Percentiles rank a stretch among this genome's conserved stretches.
phyloP scores from a whole-genome alignment of 371 early-diverging fungal genomes.

The Syncephalastrum sp. region DNA sequence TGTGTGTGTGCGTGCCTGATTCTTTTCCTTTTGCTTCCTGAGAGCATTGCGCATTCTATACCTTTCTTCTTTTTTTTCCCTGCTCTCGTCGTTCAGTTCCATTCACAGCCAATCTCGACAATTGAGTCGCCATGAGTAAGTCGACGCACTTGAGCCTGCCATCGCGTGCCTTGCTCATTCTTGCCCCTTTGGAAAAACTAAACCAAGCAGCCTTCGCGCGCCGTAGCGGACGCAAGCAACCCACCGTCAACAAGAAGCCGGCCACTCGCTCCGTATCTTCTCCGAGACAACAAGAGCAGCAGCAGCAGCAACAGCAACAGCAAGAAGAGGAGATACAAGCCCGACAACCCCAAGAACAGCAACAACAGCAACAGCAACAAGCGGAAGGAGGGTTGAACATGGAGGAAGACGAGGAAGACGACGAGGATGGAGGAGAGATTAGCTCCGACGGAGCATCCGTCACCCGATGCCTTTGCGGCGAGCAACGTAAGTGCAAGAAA shows the following conservation, averaged over 20 bases:
- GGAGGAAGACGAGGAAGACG: conserved; percentile 9
- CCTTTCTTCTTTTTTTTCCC: no score
- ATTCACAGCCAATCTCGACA: neutral
- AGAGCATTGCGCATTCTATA: no score
- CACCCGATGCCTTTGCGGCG: conserved; percentile 81
- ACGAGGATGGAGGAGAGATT: conserved; percentile 26
- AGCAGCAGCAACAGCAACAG: conserved; percentile 8
- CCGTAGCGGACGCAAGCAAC: conserved; percentile 21
- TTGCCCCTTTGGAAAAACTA: no score
- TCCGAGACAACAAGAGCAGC: conserved; percentile 6
- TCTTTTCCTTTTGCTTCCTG: no score
- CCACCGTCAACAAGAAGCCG: conserved; percentile 13
- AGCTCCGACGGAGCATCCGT: conserved; percentile 70
- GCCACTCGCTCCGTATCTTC: conserved; percentile 12
- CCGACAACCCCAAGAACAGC: neutral
- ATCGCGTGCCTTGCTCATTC: no score
- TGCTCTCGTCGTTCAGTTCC: no score
- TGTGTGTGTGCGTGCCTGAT: no score
- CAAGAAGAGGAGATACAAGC: conserved; percentile 1
- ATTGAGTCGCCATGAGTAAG: conserved; percentile 15
- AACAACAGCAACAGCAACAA: conserved; percentile 8
- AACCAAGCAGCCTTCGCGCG: conserved; percentile 15
- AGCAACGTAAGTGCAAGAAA: conserved; percentile 53
- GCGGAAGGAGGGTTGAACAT: neutral
- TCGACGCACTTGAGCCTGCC: neutral